phyloP scores from a whole-genome alignment of 805 yeast genomes.

The Pichia paraexigua region DNA sequence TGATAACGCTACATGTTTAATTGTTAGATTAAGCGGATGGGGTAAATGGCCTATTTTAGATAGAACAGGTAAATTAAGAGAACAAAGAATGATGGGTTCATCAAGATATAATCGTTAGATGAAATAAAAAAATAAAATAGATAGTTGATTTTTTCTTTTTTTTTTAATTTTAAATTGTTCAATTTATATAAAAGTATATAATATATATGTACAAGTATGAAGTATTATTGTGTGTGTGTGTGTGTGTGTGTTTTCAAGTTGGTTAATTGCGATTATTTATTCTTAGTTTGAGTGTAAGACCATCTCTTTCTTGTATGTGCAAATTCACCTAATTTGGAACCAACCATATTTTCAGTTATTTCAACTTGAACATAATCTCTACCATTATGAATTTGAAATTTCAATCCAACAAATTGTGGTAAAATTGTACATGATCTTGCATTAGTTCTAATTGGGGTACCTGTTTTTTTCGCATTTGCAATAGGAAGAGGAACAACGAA shows the following conservation, averaged over 20 bases:
- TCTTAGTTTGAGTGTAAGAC: slow-evolving; percentile 72
- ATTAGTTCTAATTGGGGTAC: slow-evolving; percentile 88
- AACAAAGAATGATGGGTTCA: slow-evolving; percentile 40
- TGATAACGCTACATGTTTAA: slow-evolving; percentile 92
- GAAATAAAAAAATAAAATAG: neutral
- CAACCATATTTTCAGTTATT: slow-evolving; percentile 93
- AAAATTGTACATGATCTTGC: slow-evolving; percentile 91
- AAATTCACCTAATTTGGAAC: slow-evolving; percentile 89
- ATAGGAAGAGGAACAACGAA: slow-evolving; percentile 93
- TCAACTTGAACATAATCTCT: slow-evolving; percentile 85
- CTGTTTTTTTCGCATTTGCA: slow-evolving; percentile 69
- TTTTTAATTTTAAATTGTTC: neutral
- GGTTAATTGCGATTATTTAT: slow-evolving; percentile 27
- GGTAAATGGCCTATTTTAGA: slow-evolving; percentile 85
- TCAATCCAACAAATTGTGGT: slow-evolving; percentile 92
- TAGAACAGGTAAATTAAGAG: slow-evolving; percentile 76
- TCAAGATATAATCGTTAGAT: neutral
- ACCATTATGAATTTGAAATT: slow-evolving; percentile 94
- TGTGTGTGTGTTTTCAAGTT: neutral
- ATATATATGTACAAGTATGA: neutral
- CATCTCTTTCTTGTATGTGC: slow-evolving; percentile 90
- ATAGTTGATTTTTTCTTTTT: too few species aligned
- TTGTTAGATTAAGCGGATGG: slow-evolving; percentile 82
- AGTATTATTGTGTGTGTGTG: neutral
- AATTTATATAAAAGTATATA: neutral